Conservation (phyloP, 441 rosid species). For the Populus tomentosa region DNA sequence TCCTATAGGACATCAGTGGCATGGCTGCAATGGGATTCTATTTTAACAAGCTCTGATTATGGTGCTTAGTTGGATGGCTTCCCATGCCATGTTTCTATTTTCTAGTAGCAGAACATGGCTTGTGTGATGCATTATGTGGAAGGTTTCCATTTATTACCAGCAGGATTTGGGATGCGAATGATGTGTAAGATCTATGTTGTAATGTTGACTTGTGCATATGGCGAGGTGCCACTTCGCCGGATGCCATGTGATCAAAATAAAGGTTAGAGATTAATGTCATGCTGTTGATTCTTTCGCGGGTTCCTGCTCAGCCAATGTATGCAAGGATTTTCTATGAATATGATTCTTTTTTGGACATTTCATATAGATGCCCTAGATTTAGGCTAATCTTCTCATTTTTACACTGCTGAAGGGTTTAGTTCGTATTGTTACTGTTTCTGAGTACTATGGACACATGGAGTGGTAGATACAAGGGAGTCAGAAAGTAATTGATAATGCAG, state of each 20-base stretch:
- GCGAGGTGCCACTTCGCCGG: background rate
- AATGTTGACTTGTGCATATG: background rate
- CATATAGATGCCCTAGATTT: background rate
- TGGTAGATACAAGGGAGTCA: background rate
- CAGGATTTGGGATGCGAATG: background rate
- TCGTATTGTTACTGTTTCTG: background rate
- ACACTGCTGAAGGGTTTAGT: background rate
- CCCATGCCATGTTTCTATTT: background rate
- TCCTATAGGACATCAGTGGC: slow-evolving; percentile 25
- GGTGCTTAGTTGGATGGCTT: background rate
- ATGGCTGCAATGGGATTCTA: slow-evolving; percentile 13
- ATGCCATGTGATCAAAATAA: background rate
- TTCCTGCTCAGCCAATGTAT: background rate
- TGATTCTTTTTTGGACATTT: background rate
- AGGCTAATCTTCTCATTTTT: background rate
- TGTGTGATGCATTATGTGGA: background rate
- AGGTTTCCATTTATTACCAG: background rate
- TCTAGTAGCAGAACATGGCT: background rate
- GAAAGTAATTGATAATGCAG: background rate
- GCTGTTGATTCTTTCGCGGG: background rate
- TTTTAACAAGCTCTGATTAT: background rate
- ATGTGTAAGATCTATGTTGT: background rate
- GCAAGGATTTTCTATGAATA: background rate
- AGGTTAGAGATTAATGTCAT: background rate
- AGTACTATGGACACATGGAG: background rate